phyloP scores from a whole-genome alignment of 192 early-diverging fungal species.

The Coemansia sp. region DNA sequence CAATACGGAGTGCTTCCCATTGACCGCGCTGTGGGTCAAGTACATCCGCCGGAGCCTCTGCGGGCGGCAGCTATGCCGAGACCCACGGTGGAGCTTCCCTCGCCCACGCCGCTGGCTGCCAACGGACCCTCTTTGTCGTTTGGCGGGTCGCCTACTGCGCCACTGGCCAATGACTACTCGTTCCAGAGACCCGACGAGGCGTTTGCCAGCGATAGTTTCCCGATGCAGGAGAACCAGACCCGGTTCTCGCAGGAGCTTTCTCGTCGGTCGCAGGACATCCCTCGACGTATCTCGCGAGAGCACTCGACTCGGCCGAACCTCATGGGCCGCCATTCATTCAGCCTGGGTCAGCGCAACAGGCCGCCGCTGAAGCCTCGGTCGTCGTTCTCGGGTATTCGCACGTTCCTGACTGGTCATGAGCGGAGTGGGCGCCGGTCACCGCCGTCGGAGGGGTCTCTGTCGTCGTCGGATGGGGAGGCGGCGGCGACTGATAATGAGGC shows the following conservation, averaged over 20 bases:
- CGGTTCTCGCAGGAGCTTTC: slow-evolving; percentile 25
- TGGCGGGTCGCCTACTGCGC: background rate
- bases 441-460: slow-evolving; percentile 10
- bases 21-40: slow-evolving; percentile 13
- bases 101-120: slow-evolving; percentile 9
- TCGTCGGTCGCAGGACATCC: slow-evolving; percentile 33
- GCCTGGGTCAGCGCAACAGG: slow-evolving; percentile 17
- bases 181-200: slow-evolving; percentile 53
- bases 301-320: slow-evolving; percentile 3
- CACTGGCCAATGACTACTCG: slow-evolving; percentile 27
- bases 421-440: slow-evolving; percentile 5
- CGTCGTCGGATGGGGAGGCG: slow-evolving; percentile 26
- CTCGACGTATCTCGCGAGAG: slow-evolving; percentile 15
- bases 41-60: background rate
- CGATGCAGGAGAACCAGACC: slow-evolving; percentile 48
- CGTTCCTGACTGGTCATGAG: slow-evolving; percentile 22
- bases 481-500: slow-evolving; percentile 14
- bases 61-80: background rate
- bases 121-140: slow-evolving; percentile 30
- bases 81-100: background rate
- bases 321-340: slow-evolving; percentile 36
- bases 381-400: slow-evolving; percentile 43
- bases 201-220: slow-evolving; percentile 40
- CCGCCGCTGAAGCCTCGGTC: slow-evolving; percentile 24
- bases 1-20: slow-evolving; percentile 34